These are phyloP conservation scores for Tetrahymena thermophila DNA, from an alignment of 73 alveolate species.

Conservation along the genomic window DNA sequence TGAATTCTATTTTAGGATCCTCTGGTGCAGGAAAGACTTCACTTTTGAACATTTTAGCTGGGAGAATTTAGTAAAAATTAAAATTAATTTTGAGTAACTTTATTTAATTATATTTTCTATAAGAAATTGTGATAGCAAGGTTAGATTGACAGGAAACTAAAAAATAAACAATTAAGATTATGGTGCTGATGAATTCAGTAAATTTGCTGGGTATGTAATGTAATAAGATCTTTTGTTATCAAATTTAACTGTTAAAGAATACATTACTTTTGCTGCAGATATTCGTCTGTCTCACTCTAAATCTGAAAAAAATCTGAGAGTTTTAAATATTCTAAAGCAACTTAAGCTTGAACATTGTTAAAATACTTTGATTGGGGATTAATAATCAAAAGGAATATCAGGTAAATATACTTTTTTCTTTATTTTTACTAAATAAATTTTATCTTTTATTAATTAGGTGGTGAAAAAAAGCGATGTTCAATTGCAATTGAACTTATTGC, in stretches of 20 bases:
- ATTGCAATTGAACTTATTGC: neutral
- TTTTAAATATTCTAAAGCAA: neutral
- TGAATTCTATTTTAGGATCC: conserved; percentile 83
- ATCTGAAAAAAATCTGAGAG: neutral
- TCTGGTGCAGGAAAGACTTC: conserved; percentile 98
- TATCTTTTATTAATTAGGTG: neutral
- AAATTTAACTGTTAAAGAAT: conserved; percentile 25
- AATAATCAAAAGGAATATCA: conserved; percentile 22
- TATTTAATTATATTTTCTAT: neutral
- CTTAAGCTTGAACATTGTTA: neutral
- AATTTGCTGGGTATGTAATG: conserved; percentile 38
- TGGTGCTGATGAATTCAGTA: neutral
- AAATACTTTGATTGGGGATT: conserved; percentile 24
- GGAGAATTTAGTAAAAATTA: conserved; percentile 45
- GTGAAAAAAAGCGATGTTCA: neutral
- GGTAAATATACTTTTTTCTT: neutral
- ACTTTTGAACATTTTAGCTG: conserved; percentile 73
- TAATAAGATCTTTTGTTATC: conserved; percentile 20
- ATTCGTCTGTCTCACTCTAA: neutral
- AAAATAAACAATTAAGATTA: conserved; percentile 20
- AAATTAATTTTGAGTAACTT: too few species aligned
- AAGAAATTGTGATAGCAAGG: neutral
- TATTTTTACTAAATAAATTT: neutral
- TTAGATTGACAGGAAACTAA: neutral
- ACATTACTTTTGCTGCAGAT: conserved; percentile 11